Evolutionary conservation across 495 filamentous ascomycete species (phyloP).

Genomic region (Parmelia sp.): DNA sequence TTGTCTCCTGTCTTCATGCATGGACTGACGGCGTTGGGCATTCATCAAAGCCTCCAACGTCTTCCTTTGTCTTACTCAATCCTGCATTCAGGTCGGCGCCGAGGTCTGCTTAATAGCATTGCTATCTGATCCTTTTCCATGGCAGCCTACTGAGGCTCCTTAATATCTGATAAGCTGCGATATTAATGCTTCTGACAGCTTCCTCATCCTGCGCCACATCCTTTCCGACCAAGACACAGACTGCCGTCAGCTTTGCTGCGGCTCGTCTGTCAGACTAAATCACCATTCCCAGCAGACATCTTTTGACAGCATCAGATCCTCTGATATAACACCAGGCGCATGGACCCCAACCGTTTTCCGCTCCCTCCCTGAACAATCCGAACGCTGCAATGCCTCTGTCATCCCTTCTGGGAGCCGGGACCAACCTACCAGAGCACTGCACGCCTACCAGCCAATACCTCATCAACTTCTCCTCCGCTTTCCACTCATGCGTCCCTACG

Average conservation of each 20-base stretch:
- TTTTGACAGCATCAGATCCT: background rate
- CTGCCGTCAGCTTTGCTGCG: background rate
- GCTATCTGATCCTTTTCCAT: background rate
- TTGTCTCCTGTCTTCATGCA: background rate
- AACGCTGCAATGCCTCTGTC: background rate
- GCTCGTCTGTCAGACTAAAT: background rate
- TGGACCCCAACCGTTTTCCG: background rate
- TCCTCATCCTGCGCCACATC: background rate
- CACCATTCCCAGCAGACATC: background rate
- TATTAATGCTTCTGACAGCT: background rate
- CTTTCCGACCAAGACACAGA: no score
- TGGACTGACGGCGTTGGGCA: background rate
- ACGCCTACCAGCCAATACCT: slow-evolving; percentile 56
- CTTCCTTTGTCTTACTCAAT: background rate
- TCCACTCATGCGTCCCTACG: slow-evolving; percentile 63
- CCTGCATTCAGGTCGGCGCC: background rate
- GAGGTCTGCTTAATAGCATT: background rate
- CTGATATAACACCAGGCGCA: background rate
- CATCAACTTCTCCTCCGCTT: slow-evolving; percentile 49
- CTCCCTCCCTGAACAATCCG: background rate
- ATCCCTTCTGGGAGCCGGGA: background rate
- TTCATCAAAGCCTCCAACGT: background rate
- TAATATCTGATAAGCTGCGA: no score
- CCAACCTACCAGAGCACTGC: slow-evolving; percentile 53
- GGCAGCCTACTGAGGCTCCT: background rate